phyloP scores from a whole-genome alignment of 805 yeast genomes.

The Wickerhamiella spandovensis region DNA sequence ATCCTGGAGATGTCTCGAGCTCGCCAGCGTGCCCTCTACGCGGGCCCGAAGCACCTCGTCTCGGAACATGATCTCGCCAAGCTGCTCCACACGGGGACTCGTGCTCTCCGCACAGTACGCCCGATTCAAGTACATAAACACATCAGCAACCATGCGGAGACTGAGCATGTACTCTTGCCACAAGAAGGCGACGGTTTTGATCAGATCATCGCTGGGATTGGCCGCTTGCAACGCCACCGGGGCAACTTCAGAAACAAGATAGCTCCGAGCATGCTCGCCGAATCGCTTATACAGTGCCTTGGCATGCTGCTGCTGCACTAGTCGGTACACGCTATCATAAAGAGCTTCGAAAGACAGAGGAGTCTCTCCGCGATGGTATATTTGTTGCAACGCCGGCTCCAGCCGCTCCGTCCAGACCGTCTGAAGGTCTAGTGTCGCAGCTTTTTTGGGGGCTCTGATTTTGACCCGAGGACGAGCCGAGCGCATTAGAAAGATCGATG shows the following conservation, averaged over 20 bases:
- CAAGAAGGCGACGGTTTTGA: slow-evolving; percentile 3
- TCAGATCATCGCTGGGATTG: background rate
- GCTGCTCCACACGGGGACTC: slow-evolving; percentile 9
- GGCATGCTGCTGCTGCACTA: slow-evolving; percentile 18
- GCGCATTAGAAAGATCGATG: background rate
- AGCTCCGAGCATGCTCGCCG: slow-evolving; percentile 5
- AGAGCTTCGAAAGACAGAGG: slow-evolving; percentile 11
- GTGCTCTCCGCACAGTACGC: slow-evolving; percentile 12
- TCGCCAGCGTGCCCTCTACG: background rate
- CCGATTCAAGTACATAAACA: slow-evolving; percentile 18
- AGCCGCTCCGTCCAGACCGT: slow-evolving; percentile 13
- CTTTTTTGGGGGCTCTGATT: slow-evolving; percentile 15
- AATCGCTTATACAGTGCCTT: slow-evolving; percentile 10
- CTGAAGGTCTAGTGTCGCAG: slow-evolving; percentile 10
- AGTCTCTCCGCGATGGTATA: slow-evolving; percentile 4
- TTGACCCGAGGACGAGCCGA: slow-evolving; percentile 12
- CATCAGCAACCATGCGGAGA: slow-evolving; percentile 11
- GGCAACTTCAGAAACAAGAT: slow-evolving; percentile 2
- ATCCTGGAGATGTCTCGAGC: slow-evolving; percentile 2
- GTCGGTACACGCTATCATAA: slow-evolving; percentile 14
- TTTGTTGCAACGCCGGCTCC: slow-evolving; percentile 16
- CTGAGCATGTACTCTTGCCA: slow-evolving; percentile 13
- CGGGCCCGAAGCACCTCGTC: slow-evolving; percentile 7
- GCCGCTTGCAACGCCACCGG: background rate
- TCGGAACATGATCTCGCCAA: slow-evolving; percentile 12